phyloP scores from a whole-genome alignment of 176 grass and related monocot genomes.

The Paspalum notatum region DNA sequence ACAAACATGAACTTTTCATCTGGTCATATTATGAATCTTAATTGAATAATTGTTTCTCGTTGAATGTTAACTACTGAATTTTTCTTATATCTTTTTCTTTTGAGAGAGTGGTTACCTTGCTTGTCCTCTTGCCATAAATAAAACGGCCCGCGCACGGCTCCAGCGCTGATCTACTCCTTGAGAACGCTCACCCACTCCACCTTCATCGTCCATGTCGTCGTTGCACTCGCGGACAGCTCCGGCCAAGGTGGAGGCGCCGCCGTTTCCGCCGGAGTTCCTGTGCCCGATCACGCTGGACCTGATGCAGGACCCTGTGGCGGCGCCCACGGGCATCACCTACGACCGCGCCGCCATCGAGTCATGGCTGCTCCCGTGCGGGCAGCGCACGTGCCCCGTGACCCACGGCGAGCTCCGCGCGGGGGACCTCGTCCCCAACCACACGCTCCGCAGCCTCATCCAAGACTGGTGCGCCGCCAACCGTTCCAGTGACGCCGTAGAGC shows the following conservation, averaged over 20 bases:
- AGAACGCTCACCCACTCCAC: background rate
- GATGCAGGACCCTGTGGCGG: constrained; percentile 59
- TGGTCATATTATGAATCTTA: no score
- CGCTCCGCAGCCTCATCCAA: constrained; percentile 57
- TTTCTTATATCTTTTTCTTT: no score
- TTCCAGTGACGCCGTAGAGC: constrained; percentile 21
- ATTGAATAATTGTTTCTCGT: no score
- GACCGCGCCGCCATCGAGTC: constrained; percentile 60
- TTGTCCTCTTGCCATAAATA: no score
- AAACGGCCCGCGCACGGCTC: background rate
- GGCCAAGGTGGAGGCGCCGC: background rate
- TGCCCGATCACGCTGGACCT: constrained; percentile 71
- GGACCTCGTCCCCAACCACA: constrained; percentile 70
- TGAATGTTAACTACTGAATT: no score
- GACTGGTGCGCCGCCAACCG: constrained; percentile 55
- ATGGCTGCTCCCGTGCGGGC: constrained; percentile 47
- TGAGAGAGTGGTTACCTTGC: no score
- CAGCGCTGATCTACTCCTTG: no score
- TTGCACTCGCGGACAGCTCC: background rate
- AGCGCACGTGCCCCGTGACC: constrained; percentile 45
- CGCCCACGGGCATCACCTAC: constrained; percentile 66
- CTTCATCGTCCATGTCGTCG: background rate
- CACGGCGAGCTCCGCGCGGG: constrained; percentile 23
- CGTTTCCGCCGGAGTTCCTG: constrained; percentile 52
- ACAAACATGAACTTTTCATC: no score